Conservation (phyloP, 306 rosid genomes). For the Pyrus betulifolia region DNA sequence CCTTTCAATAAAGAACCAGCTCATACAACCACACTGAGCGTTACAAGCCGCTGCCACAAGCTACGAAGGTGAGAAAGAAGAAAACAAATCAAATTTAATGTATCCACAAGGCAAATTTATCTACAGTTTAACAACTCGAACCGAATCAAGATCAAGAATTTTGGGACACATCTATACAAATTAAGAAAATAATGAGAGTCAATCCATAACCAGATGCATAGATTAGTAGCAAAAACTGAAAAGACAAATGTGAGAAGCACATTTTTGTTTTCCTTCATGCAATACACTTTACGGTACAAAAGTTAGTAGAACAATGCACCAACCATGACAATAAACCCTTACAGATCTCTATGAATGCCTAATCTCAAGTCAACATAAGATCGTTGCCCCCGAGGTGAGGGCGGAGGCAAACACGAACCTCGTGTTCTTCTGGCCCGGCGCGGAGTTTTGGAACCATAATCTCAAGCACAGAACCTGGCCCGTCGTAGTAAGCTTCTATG, state of each 20-base stretch:
- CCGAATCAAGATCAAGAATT: neutral
- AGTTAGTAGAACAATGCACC: slow-evolving; percentile 33
- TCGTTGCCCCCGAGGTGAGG: slow-evolving; percentile 81
- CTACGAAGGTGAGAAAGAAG: neutral
- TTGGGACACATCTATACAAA: neutral
- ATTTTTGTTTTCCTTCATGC: slow-evolving; percentile 13
- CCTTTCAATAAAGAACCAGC: no score
- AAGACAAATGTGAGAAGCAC: slow-evolving; percentile 17
- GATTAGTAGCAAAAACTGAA: slow-evolving; percentile 17
- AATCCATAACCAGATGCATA: slow-evolving; percentile 13
- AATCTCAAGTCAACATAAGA: slow-evolving; percentile 61
- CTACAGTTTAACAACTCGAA: neutral
- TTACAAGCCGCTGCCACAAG: neutral
- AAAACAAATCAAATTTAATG: no score
- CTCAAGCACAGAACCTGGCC: slow-evolving; percentile 86
- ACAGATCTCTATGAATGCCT: slow-evolving; percentile 21
- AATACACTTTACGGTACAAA: slow-evolving; percentile 25
- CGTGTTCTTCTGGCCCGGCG: slow-evolving; percentile 78
- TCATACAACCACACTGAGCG: no score
- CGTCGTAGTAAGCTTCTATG: slow-evolving; percentile 86
- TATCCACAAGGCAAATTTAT: neutral
- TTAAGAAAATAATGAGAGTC: slow-evolving; percentile 8
- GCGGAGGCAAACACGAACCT: slow-evolving; percentile 90
- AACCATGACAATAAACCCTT: slow-evolving; percentile 31
- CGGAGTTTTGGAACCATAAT: slow-evolving; percentile 88